Evolutionary conservation across 495 filamentous ascomycete genomes (phyloP).

Genomic region (Podospora didyma): DNA sequence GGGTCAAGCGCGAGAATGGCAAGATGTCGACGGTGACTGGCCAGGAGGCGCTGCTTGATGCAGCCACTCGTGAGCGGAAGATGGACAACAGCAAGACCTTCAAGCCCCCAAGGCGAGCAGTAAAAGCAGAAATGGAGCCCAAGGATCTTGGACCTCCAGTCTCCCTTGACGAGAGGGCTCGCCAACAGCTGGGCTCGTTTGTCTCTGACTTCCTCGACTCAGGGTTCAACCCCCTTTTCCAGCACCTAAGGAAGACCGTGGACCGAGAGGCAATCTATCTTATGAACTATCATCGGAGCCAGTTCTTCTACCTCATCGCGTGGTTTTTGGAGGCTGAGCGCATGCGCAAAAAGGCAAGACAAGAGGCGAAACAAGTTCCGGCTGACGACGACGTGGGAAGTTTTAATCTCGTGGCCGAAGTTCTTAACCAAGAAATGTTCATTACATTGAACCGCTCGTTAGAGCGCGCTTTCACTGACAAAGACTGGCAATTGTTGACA

Average conservation of each 20-base stretch:
- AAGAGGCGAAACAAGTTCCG: slow-evolving; percentile 33
- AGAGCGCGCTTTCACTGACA: slow-evolving; percentile 72
- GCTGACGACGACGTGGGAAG: slow-evolving; percentile 61
- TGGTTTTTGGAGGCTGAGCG: slow-evolving; percentile 96
- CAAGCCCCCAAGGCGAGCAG: slow-evolving; percentile 66
- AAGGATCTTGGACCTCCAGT: slow-evolving; percentile 74
- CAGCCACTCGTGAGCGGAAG: slow-evolving; percentile 68
- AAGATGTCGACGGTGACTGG: slow-evolving; percentile 83
- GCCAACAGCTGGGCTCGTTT: slow-evolving; percentile 69
- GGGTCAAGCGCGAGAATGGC: slow-evolving; percentile 84
- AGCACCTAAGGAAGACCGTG: slow-evolving; percentile 79
- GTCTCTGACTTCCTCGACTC: slow-evolving; percentile 94
- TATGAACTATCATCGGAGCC: slow-evolving; percentile 63
- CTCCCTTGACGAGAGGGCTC: slow-evolving; percentile 62
- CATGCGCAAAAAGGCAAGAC: slow-evolving; percentile 58
- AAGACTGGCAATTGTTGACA: slow-evolving; percentile 81
- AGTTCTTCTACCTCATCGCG: slow-evolving; percentile 88
- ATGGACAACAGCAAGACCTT: slow-evolving; percentile 92
- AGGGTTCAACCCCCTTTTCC: slow-evolving; percentile 90
- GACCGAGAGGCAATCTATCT: slow-evolving; percentile 89
- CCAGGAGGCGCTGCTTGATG: slow-evolving; percentile 73
- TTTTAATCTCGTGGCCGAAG: slow-evolving; percentile 81
- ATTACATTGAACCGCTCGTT: slow-evolving; percentile 80
- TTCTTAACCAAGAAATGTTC: slow-evolving; percentile 89
- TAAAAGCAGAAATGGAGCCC: slow-evolving; percentile 60